Conservation (phyloP, 352 stramenopile genomes). For the Lagenidium giganteum region DNA sequence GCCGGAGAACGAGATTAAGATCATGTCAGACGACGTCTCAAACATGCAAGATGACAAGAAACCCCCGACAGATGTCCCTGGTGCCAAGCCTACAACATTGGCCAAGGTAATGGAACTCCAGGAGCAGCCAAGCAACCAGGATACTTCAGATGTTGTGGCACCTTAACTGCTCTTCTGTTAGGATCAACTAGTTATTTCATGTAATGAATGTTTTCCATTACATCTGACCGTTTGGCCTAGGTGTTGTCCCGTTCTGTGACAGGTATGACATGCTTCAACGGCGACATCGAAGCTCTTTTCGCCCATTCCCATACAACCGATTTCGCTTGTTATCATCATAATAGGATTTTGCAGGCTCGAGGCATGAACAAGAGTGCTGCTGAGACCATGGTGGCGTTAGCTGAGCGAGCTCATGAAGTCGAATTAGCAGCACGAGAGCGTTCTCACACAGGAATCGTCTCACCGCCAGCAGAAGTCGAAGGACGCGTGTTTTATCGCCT, state of each 20-base stretch:
- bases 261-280: conserved; percentile 9
- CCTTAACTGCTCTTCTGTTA: too few relatives aligned
- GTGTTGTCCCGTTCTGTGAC: conserved; percentile 1
- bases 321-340: too few relatives aligned
- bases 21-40: too few relatives aligned
- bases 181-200: too few relatives aligned
- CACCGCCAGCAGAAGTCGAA: conserved; percentile 10
- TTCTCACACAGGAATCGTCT: conserved; percentile 4
- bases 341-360: neutral
- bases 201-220: too few relatives aligned
- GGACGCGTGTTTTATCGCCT: conserved; percentile 27
- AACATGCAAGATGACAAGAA: too few relatives aligned
- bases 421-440: conserved; percentile 5
- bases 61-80: too few relatives aligned
- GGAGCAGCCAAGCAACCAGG: too few relatives aligned
- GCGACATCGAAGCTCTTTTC: conserved; percentile 19
- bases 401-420: conserved; percentile 18
- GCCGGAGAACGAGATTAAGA: neutral
- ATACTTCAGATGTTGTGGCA: too few relatives aligned
- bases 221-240: too few relatives aligned
- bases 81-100: too few relatives aligned
- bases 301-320: neutral
- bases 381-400: conserved; percentile 24
- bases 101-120: too few relatives aligned
- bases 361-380: conserved; percentile 16